Conservation (phyloP, 345 rosid species). For the Salix suchowensis region DNA sequence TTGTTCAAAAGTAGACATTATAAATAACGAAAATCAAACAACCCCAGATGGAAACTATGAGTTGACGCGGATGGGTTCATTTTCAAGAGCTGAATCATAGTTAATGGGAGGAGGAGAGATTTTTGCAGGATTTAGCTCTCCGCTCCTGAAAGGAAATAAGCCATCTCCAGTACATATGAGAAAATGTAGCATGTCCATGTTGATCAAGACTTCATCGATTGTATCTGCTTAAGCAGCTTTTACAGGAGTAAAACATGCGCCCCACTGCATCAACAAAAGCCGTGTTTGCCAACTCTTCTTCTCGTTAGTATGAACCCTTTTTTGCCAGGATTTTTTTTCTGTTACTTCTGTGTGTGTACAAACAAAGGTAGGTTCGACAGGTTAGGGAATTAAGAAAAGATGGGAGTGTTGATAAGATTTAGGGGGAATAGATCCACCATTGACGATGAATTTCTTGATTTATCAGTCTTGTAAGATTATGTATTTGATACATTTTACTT, state of each 20-base stretch:
- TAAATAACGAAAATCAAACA: conserved; percentile 31
- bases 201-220: background rate
- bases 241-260: background rate
- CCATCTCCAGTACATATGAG: background rate
- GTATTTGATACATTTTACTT: background rate
- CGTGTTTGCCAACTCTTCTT: conserved; percentile 4
- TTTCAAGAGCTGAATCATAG: conserved; percentile 34
- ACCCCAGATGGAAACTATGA: conserved; percentile 38
- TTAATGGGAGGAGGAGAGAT: conserved; percentile 3
- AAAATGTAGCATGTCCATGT: background rate
- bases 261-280: background rate
- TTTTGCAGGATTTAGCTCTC: conserved; percentile 3
- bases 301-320: background rate
- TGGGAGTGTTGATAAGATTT: background rate
- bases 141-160: background rate
- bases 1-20: conserved; percentile 58
- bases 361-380: background rate
- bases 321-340: background rate
- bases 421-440: conserved; percentile 1
- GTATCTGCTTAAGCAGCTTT: background rate
- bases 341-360: background rate
- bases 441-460: background rate
- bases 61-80: conserved; percentile 62
- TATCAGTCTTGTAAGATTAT: background rate
- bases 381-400: background rate